Percentiles rank a stretch among this genome's conserved stretches.
These are phyloP conservation scores for Biscogniauxia marginata DNA, from an alignment of 2,329 filamentous ascomycete genomes.

Conservation along the genomic window DNA sequence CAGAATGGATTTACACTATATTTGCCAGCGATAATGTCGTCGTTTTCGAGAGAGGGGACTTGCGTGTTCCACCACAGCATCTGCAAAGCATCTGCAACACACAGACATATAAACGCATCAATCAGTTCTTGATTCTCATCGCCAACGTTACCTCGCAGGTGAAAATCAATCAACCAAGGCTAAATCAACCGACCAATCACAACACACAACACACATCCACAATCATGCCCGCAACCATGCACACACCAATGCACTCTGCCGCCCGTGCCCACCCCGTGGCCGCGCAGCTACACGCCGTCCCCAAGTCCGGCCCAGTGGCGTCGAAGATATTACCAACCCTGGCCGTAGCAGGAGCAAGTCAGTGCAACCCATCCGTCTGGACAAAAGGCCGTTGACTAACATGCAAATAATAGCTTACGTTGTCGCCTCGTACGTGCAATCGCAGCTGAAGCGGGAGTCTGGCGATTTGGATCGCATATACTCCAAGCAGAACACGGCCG, in stretches of 20 bases:
- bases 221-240: conserved; percentile 9
- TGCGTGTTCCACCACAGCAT: background rate
- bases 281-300: conserved; percentile 2
- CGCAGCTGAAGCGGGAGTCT: conserved; percentile 21
- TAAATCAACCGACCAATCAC: background rate
- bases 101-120: background rate
- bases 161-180: background rate
- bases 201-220: conserved; percentile 5
- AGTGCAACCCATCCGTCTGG: conserved; percentile 3
- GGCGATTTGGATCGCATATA: conserved; percentile 29
- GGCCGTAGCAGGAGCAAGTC: conserved; percentile 15
- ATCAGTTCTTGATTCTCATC: background rate
- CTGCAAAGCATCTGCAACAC: conserved; percentile 1
- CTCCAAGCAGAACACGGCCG: conserved; percentile 32
- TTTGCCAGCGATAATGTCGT: background rate
- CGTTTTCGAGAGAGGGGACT: background rate
- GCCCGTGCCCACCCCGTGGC: conserved; percentile 12
- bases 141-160: background rate
- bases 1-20: background rate
- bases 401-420: conserved; percentile 11
- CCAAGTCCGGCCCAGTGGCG: conserved; percentile 19
- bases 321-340: conserved; percentile 21
- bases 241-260: conserved; percentile 22
- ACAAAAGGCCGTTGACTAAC: background rate
- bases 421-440: conserved; percentile 24